A percentile compares a stretch with the other conserved stretches of the same genome.
phyloP scores from a whole-genome alignment of 1,284 basidiomycete genomes.

The Flammula alnicola region DNA sequence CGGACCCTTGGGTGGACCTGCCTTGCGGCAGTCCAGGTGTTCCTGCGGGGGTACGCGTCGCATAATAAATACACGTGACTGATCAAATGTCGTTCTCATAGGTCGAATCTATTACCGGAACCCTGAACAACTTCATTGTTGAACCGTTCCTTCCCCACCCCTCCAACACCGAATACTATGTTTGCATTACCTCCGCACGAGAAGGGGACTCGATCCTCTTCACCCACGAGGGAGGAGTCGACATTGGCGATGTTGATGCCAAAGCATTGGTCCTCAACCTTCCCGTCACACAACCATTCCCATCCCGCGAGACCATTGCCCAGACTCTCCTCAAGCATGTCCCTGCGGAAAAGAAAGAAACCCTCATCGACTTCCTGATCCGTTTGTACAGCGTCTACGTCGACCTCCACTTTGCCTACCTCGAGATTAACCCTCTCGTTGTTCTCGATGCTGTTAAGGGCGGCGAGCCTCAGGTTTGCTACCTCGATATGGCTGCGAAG shows the following conservation, averaged over 20 bases:
- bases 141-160: conserved; percentile 98
- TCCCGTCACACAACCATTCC: conserved; percentile 81
- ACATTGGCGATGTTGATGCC: conserved; percentile 98
- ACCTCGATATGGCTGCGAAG: conserved; percentile 99
- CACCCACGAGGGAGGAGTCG: conserved; percentile 99
- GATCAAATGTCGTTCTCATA: conserved; percentile 35
- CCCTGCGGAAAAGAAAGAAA: conserved; percentile 80
- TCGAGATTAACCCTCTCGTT: conserved; percentile 99
- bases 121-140: conserved; percentile 96
- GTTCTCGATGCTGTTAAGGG: conserved; percentile 83
- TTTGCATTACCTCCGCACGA: conserved; percentile 96
- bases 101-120: conserved; percentile 94
- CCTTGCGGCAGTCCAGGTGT: conserved; percentile 7
- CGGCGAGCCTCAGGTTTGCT: conserved; percentile 84
- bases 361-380: conserved; percentile 92
- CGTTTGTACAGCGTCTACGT: conserved; percentile 98
- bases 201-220: conserved; percentile 98
- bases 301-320: conserved; percentile 78
- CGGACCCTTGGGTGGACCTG: background rate
- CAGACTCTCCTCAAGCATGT: conserved; percentile 81
- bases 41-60: conserved; percentile 20
- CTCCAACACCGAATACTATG: conserved; percentile 94
- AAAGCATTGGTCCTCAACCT: conserved; percentile 93
- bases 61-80: conserved; percentile 29
- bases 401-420: conserved; percentile 97